Evolutionary conservation across 352 stramenopile genomes (phyloP).

Genomic region (Blastocystis sp.): DNA sequence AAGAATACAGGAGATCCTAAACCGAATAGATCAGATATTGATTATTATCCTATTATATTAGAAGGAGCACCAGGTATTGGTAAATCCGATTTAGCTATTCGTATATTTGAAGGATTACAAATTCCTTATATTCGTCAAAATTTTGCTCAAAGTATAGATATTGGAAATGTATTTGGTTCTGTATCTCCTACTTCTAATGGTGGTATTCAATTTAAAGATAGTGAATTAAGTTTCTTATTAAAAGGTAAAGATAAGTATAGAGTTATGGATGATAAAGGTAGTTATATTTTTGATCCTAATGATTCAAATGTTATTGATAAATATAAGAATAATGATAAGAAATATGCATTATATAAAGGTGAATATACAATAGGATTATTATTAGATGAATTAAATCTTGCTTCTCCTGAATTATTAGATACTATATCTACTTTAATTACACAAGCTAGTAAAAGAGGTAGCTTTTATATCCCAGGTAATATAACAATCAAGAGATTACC

Average conservation of each 20-base stretch:
- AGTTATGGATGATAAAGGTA: too few species aligned
- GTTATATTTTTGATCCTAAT: too few species aligned
- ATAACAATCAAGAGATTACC: background rate
- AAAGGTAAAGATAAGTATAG: too few species aligned
- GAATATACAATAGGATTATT: conserved; percentile 2
- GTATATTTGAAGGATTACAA: too few species aligned
- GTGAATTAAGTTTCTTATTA: conserved; percentile 3
- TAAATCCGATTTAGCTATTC: too few species aligned
- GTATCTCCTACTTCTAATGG: conserved; percentile 10
- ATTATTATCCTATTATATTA: too few species aligned
- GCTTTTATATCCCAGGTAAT: conserved; percentile 13
- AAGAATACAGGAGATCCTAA: too few species aligned
- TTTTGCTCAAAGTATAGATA: conserved; percentile 14
- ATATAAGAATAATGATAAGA: too few species aligned
- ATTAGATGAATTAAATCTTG: conserved; percentile 21
- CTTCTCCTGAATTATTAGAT: conserved; percentile 13
- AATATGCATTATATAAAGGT: too few species aligned
- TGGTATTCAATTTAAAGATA: background rate
- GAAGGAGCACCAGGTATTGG: background rate
- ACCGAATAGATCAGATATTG: too few species aligned
- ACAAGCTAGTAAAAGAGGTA: background rate
- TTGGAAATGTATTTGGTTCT: background rate
- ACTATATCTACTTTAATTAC: conserved; percentile 3
- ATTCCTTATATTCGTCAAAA: conserved; percentile 15
- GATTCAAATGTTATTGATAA: too few species aligned